phyloP scores from a whole-genome alignment of 2,329 filamentous ascomycete genomes.

The Gnomoniopsis smithogilvyi region DNA sequence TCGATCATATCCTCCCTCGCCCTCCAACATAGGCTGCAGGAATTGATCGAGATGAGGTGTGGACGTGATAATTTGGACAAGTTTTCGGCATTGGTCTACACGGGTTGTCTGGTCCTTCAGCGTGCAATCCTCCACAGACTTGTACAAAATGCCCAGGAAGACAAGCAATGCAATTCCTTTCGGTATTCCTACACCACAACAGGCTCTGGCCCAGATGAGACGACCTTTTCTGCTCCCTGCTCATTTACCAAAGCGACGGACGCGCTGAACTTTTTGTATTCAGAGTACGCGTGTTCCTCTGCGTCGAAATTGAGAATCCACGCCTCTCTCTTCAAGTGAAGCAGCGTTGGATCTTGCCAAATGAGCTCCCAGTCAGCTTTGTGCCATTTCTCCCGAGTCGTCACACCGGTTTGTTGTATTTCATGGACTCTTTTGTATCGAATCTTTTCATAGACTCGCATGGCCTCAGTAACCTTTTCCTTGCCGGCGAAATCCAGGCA shows the following conservation, averaged over 20 bases:
- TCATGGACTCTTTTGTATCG: conserved; percentile 44
- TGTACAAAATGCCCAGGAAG: too few relatives aligned
- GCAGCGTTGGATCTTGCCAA: conserved; percentile 39
- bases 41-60: too few relatives aligned
- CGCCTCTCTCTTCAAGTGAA: conserved; percentile 42
- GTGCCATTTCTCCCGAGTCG: conserved; percentile 48
- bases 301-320: conserved; percentile 49
- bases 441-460: conserved; percentile 42
- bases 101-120: too few relatives aligned
- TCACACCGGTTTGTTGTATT: conserved; percentile 45
- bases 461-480: conserved; percentile 34
- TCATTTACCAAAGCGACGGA: background rate
- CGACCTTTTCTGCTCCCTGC: background rate
- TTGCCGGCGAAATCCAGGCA: conserved; percentile 35
- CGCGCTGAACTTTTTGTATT: background rate
- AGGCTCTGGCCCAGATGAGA: background rate
- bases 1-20: too few relatives aligned
- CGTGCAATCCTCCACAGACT: too few relatives aligned
- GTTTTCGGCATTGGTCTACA: too few relatives aligned
- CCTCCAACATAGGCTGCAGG: too few relatives aligned
- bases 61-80: too few relatives aligned
- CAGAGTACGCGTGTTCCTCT: conserved; percentile 39
- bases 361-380: conserved; percentile 46
- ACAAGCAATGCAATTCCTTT: too few relatives aligned
- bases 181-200: background rate